phyloP scores from a whole-genome alignment of 1,284 basidiomycete species.

The Cryptococcus sp. region DNA sequence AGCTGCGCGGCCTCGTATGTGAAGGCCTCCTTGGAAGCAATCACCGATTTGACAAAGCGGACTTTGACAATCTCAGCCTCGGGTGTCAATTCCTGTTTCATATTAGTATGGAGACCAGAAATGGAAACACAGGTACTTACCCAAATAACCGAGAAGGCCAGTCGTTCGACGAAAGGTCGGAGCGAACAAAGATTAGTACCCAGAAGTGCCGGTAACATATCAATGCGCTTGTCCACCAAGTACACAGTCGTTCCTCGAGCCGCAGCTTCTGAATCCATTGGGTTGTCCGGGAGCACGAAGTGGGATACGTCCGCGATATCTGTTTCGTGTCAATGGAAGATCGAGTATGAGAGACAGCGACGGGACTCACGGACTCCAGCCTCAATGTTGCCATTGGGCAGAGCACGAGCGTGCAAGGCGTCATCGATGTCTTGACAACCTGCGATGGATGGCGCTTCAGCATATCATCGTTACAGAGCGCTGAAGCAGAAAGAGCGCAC shows the following conservation, averaged over 20 bases:
- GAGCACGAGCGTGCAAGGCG: constrained; percentile 85
- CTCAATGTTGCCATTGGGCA: constrained; percentile 94
- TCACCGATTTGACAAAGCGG: constrained; percentile 93
- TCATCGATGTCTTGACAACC: constrained; percentile 99
- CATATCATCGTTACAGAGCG: neutral
- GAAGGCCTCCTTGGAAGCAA: constrained; percentile 94
- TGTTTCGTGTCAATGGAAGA: constrained; percentile 42
- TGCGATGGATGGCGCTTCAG: constrained; percentile 36
- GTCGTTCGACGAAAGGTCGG: constrained; percentile 85
- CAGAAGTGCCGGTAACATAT: constrained; percentile 93
- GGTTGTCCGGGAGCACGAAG: constrained; percentile 89
- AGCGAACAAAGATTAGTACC: constrained; percentile 97
- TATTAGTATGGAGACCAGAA: neutral
- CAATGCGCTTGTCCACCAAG: constrained; percentile 96
- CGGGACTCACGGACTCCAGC: constrained; percentile 88
- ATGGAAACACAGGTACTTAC: constrained; percentile 57
- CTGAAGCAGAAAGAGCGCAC: constrained; percentile 52
- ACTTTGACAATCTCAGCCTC: constrained; percentile 88
- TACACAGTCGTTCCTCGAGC: constrained; percentile 97
- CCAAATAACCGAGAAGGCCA: constrained; percentile 97
- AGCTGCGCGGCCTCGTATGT: constrained; percentile 96
- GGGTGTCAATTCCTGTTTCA: constrained; percentile 72
- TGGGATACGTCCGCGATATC: constrained; percentile 99
- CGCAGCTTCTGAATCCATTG: constrained; percentile 97
- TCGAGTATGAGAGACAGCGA: no score